Evolutionary conservation across 108 stramenopile genomes (phyloP).

Genomic region (Cyclostephanos invisitatus): DNA sequence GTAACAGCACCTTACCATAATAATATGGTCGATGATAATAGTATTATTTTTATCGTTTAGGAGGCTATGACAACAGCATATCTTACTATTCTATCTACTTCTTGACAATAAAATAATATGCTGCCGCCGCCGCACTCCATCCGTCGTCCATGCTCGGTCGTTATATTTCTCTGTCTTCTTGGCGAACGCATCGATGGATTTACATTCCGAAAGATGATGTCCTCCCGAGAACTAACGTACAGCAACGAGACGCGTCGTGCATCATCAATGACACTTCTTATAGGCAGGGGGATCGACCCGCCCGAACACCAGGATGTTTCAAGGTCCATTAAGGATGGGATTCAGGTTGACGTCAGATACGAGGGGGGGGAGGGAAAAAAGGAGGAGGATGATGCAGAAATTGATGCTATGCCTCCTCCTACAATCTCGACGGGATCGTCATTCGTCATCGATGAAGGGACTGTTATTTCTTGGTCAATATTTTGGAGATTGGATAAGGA

Average conservation of each 20-base stretch:
- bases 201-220: neutral
- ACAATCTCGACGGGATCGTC: neutral
- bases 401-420: neutral
- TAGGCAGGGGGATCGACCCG: slow-evolving; percentile 3
- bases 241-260: neutral
- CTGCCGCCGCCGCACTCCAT: neutral
- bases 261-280: neutral
- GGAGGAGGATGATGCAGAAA: neutral
- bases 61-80: too few species aligned
- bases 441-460: neutral
- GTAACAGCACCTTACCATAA: too few species aligned
- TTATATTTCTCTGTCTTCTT: neutral
- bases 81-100: too few species aligned
- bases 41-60: too few species aligned
- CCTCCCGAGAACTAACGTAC: neutral
- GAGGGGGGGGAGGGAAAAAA: neutral
- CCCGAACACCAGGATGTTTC: neutral
- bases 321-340: neutral
- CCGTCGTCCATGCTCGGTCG: neutral
- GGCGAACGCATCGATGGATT: neutral
- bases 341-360: neutral
- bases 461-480: neutral
- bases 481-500: neutral
- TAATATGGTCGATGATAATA: too few species aligned
- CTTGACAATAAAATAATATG: too few species aligned